Base-by-base conservation (phyloP, 2,329 filamentous ascomycete genomes). In the Colletotrichum kahawae region DNA sequence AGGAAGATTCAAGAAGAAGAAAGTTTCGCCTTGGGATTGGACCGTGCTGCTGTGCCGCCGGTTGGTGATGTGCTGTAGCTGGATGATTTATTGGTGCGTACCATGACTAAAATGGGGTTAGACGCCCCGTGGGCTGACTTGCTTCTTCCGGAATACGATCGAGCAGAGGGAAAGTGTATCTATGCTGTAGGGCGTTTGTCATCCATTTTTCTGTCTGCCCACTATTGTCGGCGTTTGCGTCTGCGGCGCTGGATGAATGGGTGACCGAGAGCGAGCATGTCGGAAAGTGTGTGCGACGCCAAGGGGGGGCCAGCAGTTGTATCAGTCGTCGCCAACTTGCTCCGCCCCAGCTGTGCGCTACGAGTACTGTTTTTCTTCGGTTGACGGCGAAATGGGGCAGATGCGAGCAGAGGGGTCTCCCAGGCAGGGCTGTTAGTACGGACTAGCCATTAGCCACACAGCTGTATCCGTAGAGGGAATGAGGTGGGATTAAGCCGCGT, bases 211-310 rank as follows among this genome's bases (percentile, higher is more conserved):
- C 27, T 60, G 27, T 60, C 27, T 24, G 21, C 27, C 43, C 43
- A 51, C 43, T 51, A 18, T 65, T 16, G 34, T 27, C 21, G 34
- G 24, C 43, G 57, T 64, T 64, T 73, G 57, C 38, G 48, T 48
- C 21, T 59, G 24, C 33, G 16, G 36, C 38, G 27, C 33, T 51
- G 43, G n/a, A 51, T 51, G 43, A 24, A 51, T 51, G n/a, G 43
- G 43, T 51, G n/a, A 51, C 43, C 43, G 43, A 51, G 43, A 51
- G 43, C 43, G 43, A 51, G 43, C 34, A 12, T 29, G 70, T 56
- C 43, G 48, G 57, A 14, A 38, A 31, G 31, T 57, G 71, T 18
- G 72, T 71, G 38, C 67, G 60, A 74, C 71, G 62, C 62, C 68
- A 71, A 70, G 62, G 38, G 34, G n/a, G 16, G 67, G 31, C 34